These are phyloP conservation scores for Ceratocystis harringtonii DNA, from an alignment of 2,329 filamentous ascomycete species.

Conservation along the genomic window DNA sequence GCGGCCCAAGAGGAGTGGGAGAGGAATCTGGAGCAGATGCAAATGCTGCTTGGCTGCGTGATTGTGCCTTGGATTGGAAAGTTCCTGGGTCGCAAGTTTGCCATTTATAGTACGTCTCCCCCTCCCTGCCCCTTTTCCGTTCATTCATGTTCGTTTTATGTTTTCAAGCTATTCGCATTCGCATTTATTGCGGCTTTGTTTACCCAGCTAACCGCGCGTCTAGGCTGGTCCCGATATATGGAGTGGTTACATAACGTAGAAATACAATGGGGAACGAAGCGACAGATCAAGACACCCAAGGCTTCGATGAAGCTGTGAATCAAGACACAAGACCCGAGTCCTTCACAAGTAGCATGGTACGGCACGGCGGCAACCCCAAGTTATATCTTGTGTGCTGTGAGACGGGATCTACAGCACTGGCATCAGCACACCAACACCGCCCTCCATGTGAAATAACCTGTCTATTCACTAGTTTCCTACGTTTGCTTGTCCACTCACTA, in stretches of 20 bases:
- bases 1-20: slow-evolving; percentile 95
- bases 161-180: neutral
- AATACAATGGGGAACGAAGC: slow-evolving; percentile 48
- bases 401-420: slow-evolving; percentile 9
- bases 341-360: too few species aligned
- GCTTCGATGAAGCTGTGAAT: slow-evolving; percentile 22
- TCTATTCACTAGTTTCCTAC: neutral
- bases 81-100: slow-evolving; percentile 85
- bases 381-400: neutral
- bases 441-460: neutral
- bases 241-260: slow-evolving; percentile 80
- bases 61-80: slow-evolving; percentile 88
- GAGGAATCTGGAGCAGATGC: slow-evolving; percentile 81
- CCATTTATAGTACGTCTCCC: slow-evolving; percentile 69
- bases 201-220: neutral
- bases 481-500: neutral
- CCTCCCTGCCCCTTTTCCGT: too few species aligned
- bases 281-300: slow-evolving; percentile 47
- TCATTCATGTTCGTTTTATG: neutral
- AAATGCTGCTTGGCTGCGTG: slow-evolving; percentile 87
- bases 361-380: neutral
- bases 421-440: neutral
- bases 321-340: neutral
- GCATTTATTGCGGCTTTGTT: neutral
- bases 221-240: slow-evolving; percentile 87